Evolutionary conservation across 129 eudicot genomes (phyloP), one percentile per base, ranked within the genome.

Genomic region (Silybum marianum): DNA sequence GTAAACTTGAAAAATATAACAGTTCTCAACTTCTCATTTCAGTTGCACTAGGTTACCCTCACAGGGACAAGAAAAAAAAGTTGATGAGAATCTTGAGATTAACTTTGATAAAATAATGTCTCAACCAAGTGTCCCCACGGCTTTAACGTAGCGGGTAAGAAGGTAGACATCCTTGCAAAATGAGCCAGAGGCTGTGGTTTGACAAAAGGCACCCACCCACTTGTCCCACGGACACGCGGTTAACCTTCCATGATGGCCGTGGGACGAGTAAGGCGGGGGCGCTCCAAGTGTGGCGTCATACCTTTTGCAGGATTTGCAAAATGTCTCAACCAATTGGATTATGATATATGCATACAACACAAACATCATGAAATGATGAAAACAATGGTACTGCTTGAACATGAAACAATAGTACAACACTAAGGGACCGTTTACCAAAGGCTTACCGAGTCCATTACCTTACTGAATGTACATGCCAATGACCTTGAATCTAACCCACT

Each of bases 351-450:
- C 48, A 75, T 75, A 25, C 18, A 46, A 58, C 70, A 75, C 26
- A 58, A 51, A 75, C 26, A 58, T 66, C 70, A 60, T n/a, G 42
- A 54, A 54, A 75, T 69, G 75, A 78, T 46, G 68, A 69, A 78
- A 26, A 75, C 48, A 58, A 30, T 18, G 32, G 48, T 21, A 75
- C 32, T 16, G 7, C 30, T 75, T 19, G 36, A 75, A 75, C 46
- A 63, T 75, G 30, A 75, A 18, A 28, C 48, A 75, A 58, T 19
- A 75, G 30, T 28, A 28, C 30, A 28, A 28, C 30, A 28, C 30
- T 28, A 28, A 28, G 30, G 30, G 30, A 3, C 30, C 30, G 0
- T 28, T 28, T 28, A 28, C 30, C 30, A 28, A 28, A 28, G 1
- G 30, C 30, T 28, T 28, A 28, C 30, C 30, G 1, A 28, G 30